Evolutionary conservation across 2,329 filamentous ascomycete species (phyloP).

Genomic region (Colletotrichum karsti): DNA sequence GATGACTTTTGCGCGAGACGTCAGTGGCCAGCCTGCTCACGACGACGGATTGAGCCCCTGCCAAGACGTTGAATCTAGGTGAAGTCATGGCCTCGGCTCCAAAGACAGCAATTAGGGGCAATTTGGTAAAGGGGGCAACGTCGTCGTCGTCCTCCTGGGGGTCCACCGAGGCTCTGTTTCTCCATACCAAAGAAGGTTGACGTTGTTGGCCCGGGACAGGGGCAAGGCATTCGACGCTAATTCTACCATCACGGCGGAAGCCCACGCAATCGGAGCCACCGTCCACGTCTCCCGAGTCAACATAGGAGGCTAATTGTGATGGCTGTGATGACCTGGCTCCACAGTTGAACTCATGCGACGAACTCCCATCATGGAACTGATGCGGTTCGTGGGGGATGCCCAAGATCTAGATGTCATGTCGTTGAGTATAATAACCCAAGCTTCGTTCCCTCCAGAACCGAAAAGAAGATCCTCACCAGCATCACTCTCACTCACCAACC

Average conservation of each 20-base stretch:
- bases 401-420: background rate
- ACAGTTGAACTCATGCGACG: background rate
- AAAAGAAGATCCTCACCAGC: background rate
- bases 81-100: background rate
- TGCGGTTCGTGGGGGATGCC: conserved; percentile 1
- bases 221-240: background rate
- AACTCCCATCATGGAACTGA: background rate
- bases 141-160: background rate
- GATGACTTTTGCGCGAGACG: conserved; percentile 8
- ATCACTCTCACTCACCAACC: conserved; percentile 11
- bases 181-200: background rate
- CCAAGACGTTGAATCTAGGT: background rate
- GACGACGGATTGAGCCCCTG: background rate
- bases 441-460: background rate
- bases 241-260: background rate
- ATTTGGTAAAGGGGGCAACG: background rate
- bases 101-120: background rate
- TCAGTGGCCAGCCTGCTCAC: background rate
- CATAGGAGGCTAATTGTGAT: background rate
- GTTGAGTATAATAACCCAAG: conserved; percentile 10
- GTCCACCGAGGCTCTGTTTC: background rate
- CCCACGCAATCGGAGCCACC: conserved; percentile 15
- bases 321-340: background rate
- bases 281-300: conserved; percentile 4
- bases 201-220: background rate